Conservation (phyloP, 2,329 filamentous ascomycete species). For the Hypoxylon sp. region DNA sequence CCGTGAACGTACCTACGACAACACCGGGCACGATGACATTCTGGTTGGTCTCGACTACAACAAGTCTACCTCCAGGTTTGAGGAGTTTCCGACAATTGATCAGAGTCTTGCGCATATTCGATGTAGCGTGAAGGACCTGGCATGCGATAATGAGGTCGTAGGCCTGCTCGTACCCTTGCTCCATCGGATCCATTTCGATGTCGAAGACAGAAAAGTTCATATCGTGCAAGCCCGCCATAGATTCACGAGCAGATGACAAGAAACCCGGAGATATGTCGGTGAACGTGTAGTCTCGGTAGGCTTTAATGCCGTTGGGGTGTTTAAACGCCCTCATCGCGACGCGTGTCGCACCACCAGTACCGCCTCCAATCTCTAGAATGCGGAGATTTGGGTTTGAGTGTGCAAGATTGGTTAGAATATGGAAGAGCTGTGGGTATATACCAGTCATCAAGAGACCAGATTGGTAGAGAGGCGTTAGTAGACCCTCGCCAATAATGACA, state of each 20-base stretch:
- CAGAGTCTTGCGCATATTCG: constrained; percentile 47
- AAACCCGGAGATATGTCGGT: constrained; percentile 60
- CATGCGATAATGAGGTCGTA: constrained; percentile 40
- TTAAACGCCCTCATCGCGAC: constrained; percentile 49
- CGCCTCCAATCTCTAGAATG: constrained; percentile 25
- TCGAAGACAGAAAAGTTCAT: constrained; percentile 22
- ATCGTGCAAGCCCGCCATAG: constrained; percentile 26
- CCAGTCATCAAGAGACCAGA: too few species aligned
- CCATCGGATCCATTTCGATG: constrained; percentile 14
- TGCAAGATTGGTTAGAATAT: constrained; percentile 27
- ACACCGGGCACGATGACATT: constrained; percentile 34
- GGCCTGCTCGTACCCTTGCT: constrained; percentile 15
- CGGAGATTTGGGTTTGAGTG: constrained; percentile 36
- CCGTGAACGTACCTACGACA: constrained; percentile 32
- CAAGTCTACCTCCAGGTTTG: constrained; percentile 49
- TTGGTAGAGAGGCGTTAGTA: too few species aligned
- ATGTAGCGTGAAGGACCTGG: constrained; percentile 37
- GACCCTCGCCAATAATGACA: too few species aligned
- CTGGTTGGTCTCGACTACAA: constrained; percentile 48
- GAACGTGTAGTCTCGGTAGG: constrained; percentile 52
- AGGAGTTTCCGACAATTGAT: constrained; percentile 49
- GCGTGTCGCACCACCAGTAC: constrained; percentile 30
- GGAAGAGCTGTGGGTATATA: constrained; percentile 37
- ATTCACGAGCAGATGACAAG: constrained; percentile 54
- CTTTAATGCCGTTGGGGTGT: constrained; percentile 15